A percentile compares a stretch with the other conserved stretches of the same genome.
Evolutionary conservation across 257 asterid species (phyloP).

Genomic region (Jaltomata sinuosa): DNA sequence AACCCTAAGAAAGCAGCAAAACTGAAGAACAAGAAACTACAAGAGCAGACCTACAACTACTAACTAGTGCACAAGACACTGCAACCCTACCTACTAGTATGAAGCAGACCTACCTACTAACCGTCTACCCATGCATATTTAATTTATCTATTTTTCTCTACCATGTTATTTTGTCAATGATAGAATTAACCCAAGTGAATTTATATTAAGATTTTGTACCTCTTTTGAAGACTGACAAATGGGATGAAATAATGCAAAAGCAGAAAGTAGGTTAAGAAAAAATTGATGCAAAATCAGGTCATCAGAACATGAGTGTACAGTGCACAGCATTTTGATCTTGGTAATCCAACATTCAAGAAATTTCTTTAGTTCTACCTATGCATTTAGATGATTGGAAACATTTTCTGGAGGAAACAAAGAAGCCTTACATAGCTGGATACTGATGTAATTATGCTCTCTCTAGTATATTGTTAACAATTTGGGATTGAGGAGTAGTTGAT

Average conservation of each 20-base stretch:
- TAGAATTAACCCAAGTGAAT: neutral
- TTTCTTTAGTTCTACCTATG: neutral
- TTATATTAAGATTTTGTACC: neutral
- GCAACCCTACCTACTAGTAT: too few relatives aligned
- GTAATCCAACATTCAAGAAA: neutral
- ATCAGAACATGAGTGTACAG: neutral
- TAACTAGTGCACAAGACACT: too few relatives aligned
- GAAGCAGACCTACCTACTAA: too few relatives aligned
- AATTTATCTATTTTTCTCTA: too few relatives aligned
- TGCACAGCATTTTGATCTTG: neutral
- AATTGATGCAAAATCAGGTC: neutral
- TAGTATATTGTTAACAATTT: neutral
- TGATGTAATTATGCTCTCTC: neutral
- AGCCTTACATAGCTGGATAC: neutral
- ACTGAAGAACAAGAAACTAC: too few relatives aligned
- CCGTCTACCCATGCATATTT: neutral
- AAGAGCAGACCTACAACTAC: too few relatives aligned
- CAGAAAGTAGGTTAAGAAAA: neutral
- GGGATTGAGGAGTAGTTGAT: neutral
- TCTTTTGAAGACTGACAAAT: neutral
- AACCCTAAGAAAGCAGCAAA: too few relatives aligned
- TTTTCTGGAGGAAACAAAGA: neutral
- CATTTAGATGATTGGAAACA: neutral
- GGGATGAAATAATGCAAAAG: neutral
- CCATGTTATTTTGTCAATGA: neutral